These are phyloP conservation scores for Albugo candida DNA, from an alignment of 352 stramenopile genomes.

Conservation along the genomic window DNA sequence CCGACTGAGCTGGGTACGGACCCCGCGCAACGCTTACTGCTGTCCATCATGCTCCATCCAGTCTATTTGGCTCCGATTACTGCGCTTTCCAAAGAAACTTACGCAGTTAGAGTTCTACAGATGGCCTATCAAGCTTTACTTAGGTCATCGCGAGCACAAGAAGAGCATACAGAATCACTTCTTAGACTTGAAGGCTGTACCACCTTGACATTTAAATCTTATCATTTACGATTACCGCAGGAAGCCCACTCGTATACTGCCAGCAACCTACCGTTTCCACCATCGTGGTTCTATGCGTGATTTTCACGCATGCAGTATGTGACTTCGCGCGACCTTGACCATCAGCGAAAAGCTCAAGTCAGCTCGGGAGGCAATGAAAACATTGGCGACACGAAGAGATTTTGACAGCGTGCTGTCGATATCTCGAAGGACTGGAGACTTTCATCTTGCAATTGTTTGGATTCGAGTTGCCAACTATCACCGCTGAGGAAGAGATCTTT, in stretches of 20 bases:
- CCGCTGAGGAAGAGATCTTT: constrained; percentile 49
- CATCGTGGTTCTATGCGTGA: constrained; percentile 46
- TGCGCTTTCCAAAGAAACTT: too few species aligned
- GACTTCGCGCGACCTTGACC: background rate
- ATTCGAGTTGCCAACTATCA: constrained; percentile 3
- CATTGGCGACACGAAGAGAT: background rate
- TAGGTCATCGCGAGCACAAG: too few species aligned
- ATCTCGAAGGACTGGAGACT: constrained; percentile 7
- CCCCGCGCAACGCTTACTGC: too few species aligned
- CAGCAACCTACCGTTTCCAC: constrained; percentile 37
- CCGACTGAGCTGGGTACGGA: too few species aligned
- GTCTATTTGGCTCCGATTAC: too few species aligned
- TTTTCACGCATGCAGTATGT: constrained; percentile 44
- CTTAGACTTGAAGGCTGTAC: too few species aligned
- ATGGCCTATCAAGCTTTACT: too few species aligned
- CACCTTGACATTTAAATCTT: constrained; percentile 9
- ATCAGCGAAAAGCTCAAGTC: constrained; percentile 9
- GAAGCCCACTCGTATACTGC: constrained; percentile 25
- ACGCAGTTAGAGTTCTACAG: too few species aligned
- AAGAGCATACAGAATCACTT: too few species aligned
- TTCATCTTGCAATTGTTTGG: constrained; percentile 1
- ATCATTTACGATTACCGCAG: constrained; percentile 34
- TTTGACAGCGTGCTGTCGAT: background rate
- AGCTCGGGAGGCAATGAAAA: background rate
- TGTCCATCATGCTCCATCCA: too few species aligned